Evolutionary conservation across 2,329 filamentous ascomycete species (phyloP).

Genomic region (Coniochaeta hoffmannii): DNA sequence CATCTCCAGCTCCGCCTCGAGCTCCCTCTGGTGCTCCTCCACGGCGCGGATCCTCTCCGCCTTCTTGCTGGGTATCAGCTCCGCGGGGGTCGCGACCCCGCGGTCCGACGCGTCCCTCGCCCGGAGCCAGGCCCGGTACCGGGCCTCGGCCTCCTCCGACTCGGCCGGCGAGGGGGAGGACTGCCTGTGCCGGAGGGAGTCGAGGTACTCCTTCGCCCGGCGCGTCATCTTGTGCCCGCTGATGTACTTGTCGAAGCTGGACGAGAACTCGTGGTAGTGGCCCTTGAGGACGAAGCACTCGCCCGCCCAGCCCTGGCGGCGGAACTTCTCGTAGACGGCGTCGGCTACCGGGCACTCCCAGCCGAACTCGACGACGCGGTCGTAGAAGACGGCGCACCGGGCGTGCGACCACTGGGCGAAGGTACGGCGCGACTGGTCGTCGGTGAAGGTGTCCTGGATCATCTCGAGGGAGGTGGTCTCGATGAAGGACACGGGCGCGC

Average conservation of each 20-base stretch:
- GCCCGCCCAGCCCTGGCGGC: constrained; percentile 39
- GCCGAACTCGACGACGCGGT: constrained; percentile 37
- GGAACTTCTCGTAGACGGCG: constrained; percentile 36
- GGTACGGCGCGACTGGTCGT: constrained; percentile 37
- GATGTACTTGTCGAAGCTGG: constrained; percentile 44
- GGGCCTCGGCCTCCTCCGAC: constrained; percentile 17
- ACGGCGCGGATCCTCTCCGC: constrained; percentile 32
- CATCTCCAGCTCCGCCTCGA: constrained; percentile 41
- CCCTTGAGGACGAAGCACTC: constrained; percentile 48
- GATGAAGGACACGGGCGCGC: constrained; percentile 41
- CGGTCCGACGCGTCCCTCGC: constrained; percentile 35
- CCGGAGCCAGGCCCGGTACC: constrained; percentile 37
- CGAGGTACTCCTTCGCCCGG: constrained; percentile 31
- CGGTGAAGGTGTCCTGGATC: constrained; percentile 40
- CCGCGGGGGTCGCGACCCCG: constrained; percentile 23
- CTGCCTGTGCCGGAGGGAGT: constrained; percentile 27
- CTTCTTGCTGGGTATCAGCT: constrained; percentile 29
- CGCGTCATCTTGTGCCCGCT: constrained; percentile 33
- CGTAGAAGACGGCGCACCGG: constrained; percentile 46
- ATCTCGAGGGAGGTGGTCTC: constrained; percentile 39
- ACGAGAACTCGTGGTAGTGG: constrained; percentile 47
- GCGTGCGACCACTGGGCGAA: constrained; percentile 40
- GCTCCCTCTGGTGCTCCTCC: constrained; percentile 35
- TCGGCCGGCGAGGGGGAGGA: constrained; percentile 18
- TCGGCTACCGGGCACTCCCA: constrained; percentile 45